Percentiles rank a stretch among this genome's conserved stretches.
These are phyloP conservation scores for Medicago ruthenica DNA, from an alignment of 306 rosid species.

Conservation along the genomic window DNA sequence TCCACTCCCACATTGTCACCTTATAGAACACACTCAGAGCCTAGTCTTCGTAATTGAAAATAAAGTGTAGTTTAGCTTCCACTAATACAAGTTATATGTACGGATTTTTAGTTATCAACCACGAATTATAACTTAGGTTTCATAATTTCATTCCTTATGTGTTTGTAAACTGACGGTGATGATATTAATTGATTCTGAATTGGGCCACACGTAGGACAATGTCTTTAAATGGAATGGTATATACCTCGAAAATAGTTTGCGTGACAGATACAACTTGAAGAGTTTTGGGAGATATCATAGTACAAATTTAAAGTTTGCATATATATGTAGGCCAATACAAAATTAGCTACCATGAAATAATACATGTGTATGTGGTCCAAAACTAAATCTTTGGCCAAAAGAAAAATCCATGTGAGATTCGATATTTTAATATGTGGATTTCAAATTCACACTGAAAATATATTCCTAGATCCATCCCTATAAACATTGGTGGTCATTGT, in stretches of 20 bases:
- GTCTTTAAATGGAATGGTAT: constrained; percentile 35
- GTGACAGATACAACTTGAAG: constrained; percentile 15
- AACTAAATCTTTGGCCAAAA: constrained; percentile 4
- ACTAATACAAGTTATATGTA: constrained; percentile 14
- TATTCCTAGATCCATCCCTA: no score
- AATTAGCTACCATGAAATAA: background rate
- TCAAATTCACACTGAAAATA: background rate
- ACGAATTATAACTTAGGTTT: background rate
- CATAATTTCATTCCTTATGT: background rate
- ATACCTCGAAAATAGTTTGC: constrained; percentile 37
- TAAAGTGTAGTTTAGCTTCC: constrained; percentile 14
- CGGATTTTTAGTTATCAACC: constrained; percentile 15
- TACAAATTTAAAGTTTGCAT: constrained; percentile 11
- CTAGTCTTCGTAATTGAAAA: background rate
- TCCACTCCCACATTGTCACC: constrained; percentile 19
- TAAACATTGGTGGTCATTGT: no score
- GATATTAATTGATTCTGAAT: constrained; percentile 7
- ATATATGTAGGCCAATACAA: constrained; percentile 35
- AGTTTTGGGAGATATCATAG: constrained; percentile 13
- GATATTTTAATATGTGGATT: constrained; percentile 4
- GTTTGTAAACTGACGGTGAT: constrained; percentile 38
- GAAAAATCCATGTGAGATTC: background rate
- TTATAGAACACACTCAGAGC: constrained; percentile 18
- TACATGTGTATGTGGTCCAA: constrained; percentile 36
- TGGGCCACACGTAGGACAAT: constrained; percentile 43